phyloP scores from a whole-genome alignment of 1,284 basidiomycete species.

The Dichomitus squalens region DNA sequence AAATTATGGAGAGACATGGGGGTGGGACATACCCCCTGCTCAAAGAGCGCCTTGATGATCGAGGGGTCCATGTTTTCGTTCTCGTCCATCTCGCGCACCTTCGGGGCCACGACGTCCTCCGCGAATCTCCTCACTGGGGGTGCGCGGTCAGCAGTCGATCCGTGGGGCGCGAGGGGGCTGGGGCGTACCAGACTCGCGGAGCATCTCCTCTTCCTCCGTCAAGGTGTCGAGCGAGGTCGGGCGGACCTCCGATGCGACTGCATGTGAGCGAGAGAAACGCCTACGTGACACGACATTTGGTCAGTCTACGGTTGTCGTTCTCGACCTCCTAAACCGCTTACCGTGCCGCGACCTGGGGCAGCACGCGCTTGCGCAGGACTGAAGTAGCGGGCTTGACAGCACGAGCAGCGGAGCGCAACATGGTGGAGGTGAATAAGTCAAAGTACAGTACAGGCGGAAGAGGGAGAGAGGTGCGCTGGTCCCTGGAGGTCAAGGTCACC shows the following conservation, averaged over 20 bases:
- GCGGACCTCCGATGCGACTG: conserved; percentile 16
- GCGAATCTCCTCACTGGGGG: conserved; percentile 83
- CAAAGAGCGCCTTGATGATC: conserved; percentile 90
- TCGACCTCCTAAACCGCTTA: neutral
- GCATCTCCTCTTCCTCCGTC: conserved; percentile 91
- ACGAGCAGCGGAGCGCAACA: conserved; percentile 19
- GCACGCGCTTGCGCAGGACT: conserved; percentile 45
- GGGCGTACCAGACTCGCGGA: conserved; percentile 79
- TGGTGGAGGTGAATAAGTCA: neutral
- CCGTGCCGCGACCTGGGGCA: conserved; percentile 11
- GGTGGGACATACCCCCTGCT: conserved; percentile 79
- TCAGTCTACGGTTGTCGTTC: neutral
- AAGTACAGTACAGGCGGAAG: neutral
- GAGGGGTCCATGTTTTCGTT: conserved; percentile 92
- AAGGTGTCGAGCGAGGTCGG: conserved; percentile 76
- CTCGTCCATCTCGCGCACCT: conserved; percentile 97
- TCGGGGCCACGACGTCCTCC: conserved; percentile 86
- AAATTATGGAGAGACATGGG: neutral
- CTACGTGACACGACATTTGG: conserved; percentile 2
- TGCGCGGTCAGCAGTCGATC: neutral
- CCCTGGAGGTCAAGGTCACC: neutral
- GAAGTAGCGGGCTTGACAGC: conserved; percentile 26
- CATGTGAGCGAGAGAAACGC: conserved; percentile 22
- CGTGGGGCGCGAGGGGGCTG: neutral
- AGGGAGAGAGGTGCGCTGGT: neutral